Percentiles rank a stretch among this genome's conserved stretches.
Evolutionary conservation across 2,329 filamentous ascomycete genomes (phyloP).

Genomic region (Claviceps sp.): DNA sequence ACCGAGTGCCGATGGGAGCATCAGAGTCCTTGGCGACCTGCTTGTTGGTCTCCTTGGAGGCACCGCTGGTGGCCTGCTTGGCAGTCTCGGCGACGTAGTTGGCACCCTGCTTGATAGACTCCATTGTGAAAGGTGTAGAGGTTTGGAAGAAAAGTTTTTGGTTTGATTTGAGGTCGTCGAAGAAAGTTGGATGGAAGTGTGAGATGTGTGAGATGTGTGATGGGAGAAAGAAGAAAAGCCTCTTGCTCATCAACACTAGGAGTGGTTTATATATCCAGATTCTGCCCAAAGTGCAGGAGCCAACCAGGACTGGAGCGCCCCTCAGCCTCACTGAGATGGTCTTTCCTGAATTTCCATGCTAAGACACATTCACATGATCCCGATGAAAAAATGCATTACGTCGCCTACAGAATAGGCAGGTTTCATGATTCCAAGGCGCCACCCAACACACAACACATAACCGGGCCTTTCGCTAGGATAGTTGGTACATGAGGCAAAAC

Average conservation of each 20-base stretch:
- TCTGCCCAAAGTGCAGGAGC: neutral
- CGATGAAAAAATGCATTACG: neutral
- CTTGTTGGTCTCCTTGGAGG: conserved; percentile 60
- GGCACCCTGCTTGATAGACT: conserved; percentile 44
- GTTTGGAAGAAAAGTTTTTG: neutral
- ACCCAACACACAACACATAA: too few species aligned
- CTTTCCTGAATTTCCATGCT: neutral
- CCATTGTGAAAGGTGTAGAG: conserved; percentile 27
- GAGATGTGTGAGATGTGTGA: neutral
- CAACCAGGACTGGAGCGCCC: neutral
- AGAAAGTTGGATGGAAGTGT: too few species aligned
- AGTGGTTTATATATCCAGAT: conserved; percentile 1
- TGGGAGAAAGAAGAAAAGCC: neutral
- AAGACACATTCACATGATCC: conserved; percentile 2
- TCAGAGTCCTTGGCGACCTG: conserved; percentile 49
- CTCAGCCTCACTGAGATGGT: neutral
- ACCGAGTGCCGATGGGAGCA: conserved; percentile 39
- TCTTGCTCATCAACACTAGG: neutral
- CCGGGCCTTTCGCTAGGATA: too few species aligned
- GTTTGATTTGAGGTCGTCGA: conserved; percentile 5
- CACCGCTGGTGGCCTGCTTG: conserved; percentile 40
- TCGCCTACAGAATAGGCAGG: neutral
- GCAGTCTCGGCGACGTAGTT: conserved; percentile 53
- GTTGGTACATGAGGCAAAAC: neutral
- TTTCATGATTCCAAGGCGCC: neutral